Base-by-base conservation (phyloP, 257 asterid genomes). In the Solanum microdontum region DNA sequence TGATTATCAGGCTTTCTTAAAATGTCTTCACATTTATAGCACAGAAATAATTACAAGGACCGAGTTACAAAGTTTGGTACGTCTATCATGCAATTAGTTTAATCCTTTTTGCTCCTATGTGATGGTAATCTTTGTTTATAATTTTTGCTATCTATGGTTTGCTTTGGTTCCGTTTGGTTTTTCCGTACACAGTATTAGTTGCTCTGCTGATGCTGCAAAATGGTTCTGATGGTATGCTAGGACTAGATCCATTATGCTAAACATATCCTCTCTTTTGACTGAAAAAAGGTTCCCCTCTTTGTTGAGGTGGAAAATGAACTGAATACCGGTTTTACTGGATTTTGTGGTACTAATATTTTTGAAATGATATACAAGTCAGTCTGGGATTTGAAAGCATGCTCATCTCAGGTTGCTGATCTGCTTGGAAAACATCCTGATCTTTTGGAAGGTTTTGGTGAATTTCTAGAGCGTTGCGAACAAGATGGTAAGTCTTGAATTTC, bases 21-120 rank as follows among this genome's bases (percentile, higher is more conserved):
- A 97, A 87, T 97, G 99, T 91, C 99, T 97, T 90, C 94, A 95
- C 91, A 94, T 97, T 87, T 97, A 94, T 91, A 96, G 98, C 91
- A 93, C 95, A 88, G 99, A 97, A 91, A 95, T 94, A 90, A 97
- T 97, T 85, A 94, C 98, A 34, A 96, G 96, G 89, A 92, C 93
- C 83, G 99, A 97, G 87, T 90, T 97, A 84, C 95, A 90, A 92
- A 89, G 96, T 89, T 90, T 97, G 99, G 99, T 97, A 94, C 21
- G 93, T 86, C 40, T 58, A 66, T 88, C 40, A 21, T 43, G 88
- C 62, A 76, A 28, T 74, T 75, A 34, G 19, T 66, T 7, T 48
- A 28, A 28, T 48, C 69, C 30, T 17, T 82, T 48, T 28, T 82
- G 43, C 40, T 45, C 85, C 69, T 30, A 80, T 48, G 43, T 48